Evolutionary conservation across 1,139 yeast species (phyloP), one percentile per base, ranked within the genome.

Genomic region (Kodamaea anthophila): DNA sequence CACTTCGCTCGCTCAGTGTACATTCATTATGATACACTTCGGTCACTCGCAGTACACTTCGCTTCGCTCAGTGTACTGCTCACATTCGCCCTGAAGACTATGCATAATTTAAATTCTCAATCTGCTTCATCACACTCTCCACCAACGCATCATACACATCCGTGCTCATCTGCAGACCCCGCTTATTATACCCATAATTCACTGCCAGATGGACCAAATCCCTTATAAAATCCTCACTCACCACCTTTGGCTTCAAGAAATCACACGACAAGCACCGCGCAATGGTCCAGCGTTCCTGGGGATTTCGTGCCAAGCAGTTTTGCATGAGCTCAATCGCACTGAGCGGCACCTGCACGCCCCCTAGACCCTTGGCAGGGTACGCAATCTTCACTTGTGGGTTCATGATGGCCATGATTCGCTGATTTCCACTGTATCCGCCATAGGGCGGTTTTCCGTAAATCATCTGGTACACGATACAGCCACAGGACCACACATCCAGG

Each of bases 401-500:
- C 71, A 84, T 82, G 22, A 87, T 88, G 2, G 96, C 96, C 53
- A 81, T 64, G 27, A 86, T 65, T 39, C 95, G 64, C 47, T 84
- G 87, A 35, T 82, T 77, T 1, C 94, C 94, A 19, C 78, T 74
- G 44, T 75, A 85, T 2, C 70, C 68, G 0, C 87, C 95, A 60
- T 86, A 88, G 1, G 98, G 98, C 2, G 96, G 93, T 40, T 70
- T 72, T 0, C 96, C 96, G 48, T 91, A 91, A 3, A 88, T 74
- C 95, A 93, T 86, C 55, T 91, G 97, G 56, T 88, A 91, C 4
- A 91, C 67, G 5, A 91, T 91, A 53, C 98, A 87, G 1, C 98
- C 99, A 58, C 96, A 83, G 13, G 97, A 87, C 98, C 98, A 91
- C 9, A 93, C 78, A 59, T 91, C 99, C 1, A 97, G 83, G 0